Conservation (phyloP, 148 eudicot genomes). For the Gaultheria prostrata region DNA sequence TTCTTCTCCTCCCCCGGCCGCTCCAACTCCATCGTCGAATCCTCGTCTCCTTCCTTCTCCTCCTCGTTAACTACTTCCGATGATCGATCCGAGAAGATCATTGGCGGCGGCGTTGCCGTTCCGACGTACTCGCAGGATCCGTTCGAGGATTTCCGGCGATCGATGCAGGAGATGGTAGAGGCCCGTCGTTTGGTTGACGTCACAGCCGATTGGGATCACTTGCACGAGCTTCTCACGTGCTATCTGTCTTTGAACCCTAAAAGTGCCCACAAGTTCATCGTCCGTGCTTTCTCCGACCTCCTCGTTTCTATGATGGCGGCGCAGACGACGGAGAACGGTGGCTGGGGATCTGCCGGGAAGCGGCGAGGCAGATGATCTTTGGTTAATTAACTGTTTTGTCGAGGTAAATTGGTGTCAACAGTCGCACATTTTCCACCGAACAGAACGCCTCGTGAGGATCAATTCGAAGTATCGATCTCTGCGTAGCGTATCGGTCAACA, state of each 20-base stretch:
- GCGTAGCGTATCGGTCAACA: too few species aligned
- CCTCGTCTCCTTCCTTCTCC: constrained; percentile 29
- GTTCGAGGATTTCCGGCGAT: constrained; percentile 66
- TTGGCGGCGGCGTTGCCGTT: constrained; percentile 48
- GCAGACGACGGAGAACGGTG: neutral
- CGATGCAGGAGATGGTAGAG: constrained; percentile 98
- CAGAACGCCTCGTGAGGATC: too few species aligned
- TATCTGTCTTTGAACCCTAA: constrained; percentile 73
- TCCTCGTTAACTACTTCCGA: constrained; percentile 20
- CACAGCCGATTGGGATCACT: constrained; percentile 54
- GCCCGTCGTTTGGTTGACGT: constrained; percentile 55
- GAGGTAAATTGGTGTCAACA: too few species aligned
- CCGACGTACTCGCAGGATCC: constrained; percentile 93
- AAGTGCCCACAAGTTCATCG: constrained; percentile 74
- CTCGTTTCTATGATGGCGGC: constrained; percentile 59
- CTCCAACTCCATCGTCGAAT: constrained; percentile 76
- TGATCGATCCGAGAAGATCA: neutral
- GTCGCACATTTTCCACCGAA: too few species aligned
- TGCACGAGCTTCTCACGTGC: constrained; percentile 72
- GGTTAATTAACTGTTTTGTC: too few species aligned
- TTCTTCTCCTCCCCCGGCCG: constrained; percentile 92
- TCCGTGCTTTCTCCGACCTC: constrained; percentile 84
- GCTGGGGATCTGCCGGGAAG: constrained; percentile 15
- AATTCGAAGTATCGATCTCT: too few species aligned
- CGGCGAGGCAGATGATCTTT: neutral